Base-by-base conservation (phyloP, 495 filamentous ascomycete species). In the Chaetomium fimeti region DNA sequence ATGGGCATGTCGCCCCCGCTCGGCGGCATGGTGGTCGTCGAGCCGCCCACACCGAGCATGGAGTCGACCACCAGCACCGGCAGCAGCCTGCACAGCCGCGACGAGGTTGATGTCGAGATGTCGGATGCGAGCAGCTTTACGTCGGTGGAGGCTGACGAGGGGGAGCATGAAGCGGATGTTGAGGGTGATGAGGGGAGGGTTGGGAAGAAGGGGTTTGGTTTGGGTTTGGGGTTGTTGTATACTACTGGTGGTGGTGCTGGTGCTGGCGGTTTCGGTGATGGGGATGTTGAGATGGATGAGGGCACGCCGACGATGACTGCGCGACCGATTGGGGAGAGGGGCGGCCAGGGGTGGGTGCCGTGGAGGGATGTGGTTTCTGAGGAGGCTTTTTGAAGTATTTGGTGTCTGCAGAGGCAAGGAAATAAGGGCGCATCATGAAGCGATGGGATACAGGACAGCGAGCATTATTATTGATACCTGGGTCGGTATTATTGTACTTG, bases 91-190 rank as follows among this genome's bases (percentile, higher is more conserved):
- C 45, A 20, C 15, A 49, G 45, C 12, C 62, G 58, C 12, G 72
- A 71, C 22, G 74, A 71, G 25, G 61, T 16, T 0, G 79, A 81
- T 42, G 68, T 81, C 16, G 79, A 81, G 56, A 80, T 78, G 75
- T 76, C 75, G 25, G 78, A 82, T 61, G 70, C 68, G 20, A 73
- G 71, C 36, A 79, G 75, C 36, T 61, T 70, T 16, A 59, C 64
- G 28, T 74, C 72, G 12, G 74, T 65, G 16, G 67, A 72, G n/a
- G 65, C 71, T 18, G 69, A 67, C 38, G 52, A 27, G 11, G 45
- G 8, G 66, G 69, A 27, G 28, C 61, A 61, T 40, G 16, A 49
- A 32, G 54, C 5, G 27, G 22, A n/a, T 29, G 24, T 4, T 8
- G 4, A 48, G 28, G 15, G 42, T 5, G 16, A 20, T 27, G 13